Percentiles rank a stretch among this genome's conserved stretches.
Evolutionary conservation across 2,329 filamentous ascomycete species (phyloP).

Genomic region (Calycina herbarum): DNA sequence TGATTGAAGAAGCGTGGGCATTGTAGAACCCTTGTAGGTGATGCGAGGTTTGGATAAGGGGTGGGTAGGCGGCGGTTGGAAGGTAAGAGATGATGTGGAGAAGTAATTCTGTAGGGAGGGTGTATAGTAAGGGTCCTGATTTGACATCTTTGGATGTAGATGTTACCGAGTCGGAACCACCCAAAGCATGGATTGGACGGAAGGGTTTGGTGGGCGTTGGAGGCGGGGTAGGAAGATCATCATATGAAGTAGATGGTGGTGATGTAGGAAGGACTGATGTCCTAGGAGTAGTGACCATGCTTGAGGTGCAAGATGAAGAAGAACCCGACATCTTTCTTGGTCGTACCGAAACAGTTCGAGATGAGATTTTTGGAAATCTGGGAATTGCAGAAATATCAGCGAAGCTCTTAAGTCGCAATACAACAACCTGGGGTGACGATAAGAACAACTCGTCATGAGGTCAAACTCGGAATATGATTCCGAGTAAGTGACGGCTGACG

Average conservation of each 20-base stretch:
- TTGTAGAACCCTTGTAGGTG: conserved; percentile 23
- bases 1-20: conserved; percentile 25
- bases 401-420: neutral
- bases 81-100: conserved; percentile 34
- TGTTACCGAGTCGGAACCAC: neutral
- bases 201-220: conserved; percentile 5
- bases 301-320: neutral
- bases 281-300: neutral
- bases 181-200: neutral
- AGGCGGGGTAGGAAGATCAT: conserved; percentile 7
- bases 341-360: neutral
- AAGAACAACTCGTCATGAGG: neutral
- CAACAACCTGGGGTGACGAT: neutral
- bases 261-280: conserved; percentile 3
- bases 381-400: neutral
- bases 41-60: conserved; percentile 24
- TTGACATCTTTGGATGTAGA: neutral
- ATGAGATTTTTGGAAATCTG: neutral
- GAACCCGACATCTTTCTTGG: neutral
- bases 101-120: conserved; percentile 41
- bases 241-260: conserved; percentile 6
- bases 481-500: conserved; percentile 3
- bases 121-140: conserved; percentile 15
- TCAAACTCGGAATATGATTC: neutral
- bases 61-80: conserved; percentile 18